Conservation (phyloP, 768 basidiomycete genomes). For the Lactarius pseudohatsudake region DNA sequence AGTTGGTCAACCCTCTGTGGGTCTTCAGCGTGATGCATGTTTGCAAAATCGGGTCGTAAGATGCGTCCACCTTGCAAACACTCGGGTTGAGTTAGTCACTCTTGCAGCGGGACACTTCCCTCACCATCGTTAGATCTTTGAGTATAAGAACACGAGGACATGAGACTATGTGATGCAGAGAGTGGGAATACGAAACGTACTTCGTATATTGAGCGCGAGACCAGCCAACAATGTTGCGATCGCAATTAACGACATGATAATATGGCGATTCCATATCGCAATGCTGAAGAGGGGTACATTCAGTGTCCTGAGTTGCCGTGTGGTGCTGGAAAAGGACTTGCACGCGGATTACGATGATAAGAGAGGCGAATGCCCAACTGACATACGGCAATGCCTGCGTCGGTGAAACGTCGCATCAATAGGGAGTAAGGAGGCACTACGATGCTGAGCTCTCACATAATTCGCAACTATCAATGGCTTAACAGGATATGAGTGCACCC, state of each 20-base stretch:
- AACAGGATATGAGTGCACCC: neutral
- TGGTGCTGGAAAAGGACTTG: neutral
- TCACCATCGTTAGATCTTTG: neutral
- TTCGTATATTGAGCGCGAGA: neutral
- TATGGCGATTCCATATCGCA: conserved; percentile 1
- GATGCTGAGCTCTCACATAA: neutral
- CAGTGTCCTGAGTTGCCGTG: neutral
- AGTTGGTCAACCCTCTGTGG: neutral
- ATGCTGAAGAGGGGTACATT: neutral
- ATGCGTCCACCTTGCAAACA: neutral
- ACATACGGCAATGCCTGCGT: neutral
- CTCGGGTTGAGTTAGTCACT: neutral
- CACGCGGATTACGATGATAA: conserved; percentile 7
- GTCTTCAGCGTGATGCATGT: neutral
- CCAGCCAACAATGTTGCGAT: neutral
- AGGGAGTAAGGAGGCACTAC: neutral
- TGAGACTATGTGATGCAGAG: neutral
- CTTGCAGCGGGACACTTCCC: neutral
- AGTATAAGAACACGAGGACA: neutral
- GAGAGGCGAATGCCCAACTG: conserved; percentile 5
- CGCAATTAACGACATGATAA: neutral
- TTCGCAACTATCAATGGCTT: neutral
- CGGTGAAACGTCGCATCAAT: neutral
- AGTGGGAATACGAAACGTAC: neutral
- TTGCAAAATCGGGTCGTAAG: neutral